These are phyloP conservation scores for Cadophora sp. DNA, from an alignment of 2,329 filamentous ascomycete genomes.

Conservation along the genomic window DNA sequence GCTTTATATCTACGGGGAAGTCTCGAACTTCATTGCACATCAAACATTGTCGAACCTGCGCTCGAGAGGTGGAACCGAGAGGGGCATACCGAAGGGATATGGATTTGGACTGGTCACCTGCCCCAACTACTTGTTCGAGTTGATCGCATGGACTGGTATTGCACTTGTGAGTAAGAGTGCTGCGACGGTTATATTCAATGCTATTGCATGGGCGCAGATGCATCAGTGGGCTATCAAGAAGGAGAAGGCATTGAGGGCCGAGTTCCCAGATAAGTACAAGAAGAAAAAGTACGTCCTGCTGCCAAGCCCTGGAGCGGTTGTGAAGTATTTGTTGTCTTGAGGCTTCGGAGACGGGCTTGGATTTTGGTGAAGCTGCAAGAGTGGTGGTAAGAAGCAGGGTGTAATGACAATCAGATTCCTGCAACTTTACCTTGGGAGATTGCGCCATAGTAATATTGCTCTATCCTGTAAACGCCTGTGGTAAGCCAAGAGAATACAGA, in stretches of 20 bases:
- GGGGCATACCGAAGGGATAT: conserved; percentile 85
- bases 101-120: conserved; percentile 90
- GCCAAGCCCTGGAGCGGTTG: conserved; percentile 26
- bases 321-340: conserved; percentile 28
- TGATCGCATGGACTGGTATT: conserved; percentile 84
- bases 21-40: conserved; percentile 82
- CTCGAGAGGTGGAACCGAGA: conserved; percentile 79
- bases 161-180: conserved; percentile 81
- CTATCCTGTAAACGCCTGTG: too few relatives aligned
- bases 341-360: background rate
- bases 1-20: conserved; percentile 79
- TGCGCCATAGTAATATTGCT: too few relatives aligned
- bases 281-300: conserved; percentile 86
- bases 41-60: conserved; percentile 79
- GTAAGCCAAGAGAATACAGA: too few relatives aligned
- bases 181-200: conserved; percentile 78
- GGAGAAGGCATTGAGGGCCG: conserved; percentile 86
- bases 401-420: too few relatives aligned
- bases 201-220: conserved; percentile 81
- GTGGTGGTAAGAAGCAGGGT: background rate
- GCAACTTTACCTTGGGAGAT: too few relatives aligned
- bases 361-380: background rate
- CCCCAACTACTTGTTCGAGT: conserved; percentile 97
- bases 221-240: conserved; percentile 87
- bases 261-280: conserved; percentile 94